These are phyloP conservation scores for Fusarium nisikadoi DNA, from an alignment of 2,329 filamentous ascomycete genomes.

Conservation along the genomic window DNA sequence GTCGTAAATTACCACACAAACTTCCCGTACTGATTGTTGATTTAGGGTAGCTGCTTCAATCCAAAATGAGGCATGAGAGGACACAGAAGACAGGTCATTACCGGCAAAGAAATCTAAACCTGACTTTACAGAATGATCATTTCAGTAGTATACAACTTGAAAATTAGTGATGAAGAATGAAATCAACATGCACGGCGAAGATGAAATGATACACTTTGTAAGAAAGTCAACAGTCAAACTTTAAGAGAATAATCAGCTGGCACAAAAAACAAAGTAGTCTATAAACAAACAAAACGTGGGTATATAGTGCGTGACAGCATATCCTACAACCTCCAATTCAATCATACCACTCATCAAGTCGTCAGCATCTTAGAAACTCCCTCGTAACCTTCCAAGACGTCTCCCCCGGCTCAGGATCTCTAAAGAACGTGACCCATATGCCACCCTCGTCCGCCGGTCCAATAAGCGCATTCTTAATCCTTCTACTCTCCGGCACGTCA, in stretches of 20 bases:
- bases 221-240: rapidly evolving
- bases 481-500: conserved; percentile 39
- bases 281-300: background rate
- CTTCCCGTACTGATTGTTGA: background rate
- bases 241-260: rapidly evolving
- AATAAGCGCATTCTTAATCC: conserved; percentile 48
- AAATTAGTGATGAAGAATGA: rapidly evolving
- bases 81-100: too few species aligned
- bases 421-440: conserved; percentile 46
- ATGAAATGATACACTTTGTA: rapidly evolving
- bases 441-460: conserved; percentile 40
- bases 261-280: background rate
- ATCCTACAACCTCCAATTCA: background rate
- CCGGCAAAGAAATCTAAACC: too few species aligned
- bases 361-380: conserved; percentile 42
- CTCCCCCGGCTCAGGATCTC: conserved; percentile 37
- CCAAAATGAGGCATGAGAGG: rapidly evolving
- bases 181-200: rapidly evolving
- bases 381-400: conserved; percentile 45
- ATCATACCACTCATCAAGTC: background rate
- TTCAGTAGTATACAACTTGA: rapidly evolving
- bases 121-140: rapidly evolving
- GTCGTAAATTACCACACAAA: too few species aligned
- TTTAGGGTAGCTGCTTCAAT: background rate
- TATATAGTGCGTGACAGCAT: background rate